Conservation (phyloP, 768 basidiomycete species). For the Pseudohyphozyma bogoriensis region DNA sequence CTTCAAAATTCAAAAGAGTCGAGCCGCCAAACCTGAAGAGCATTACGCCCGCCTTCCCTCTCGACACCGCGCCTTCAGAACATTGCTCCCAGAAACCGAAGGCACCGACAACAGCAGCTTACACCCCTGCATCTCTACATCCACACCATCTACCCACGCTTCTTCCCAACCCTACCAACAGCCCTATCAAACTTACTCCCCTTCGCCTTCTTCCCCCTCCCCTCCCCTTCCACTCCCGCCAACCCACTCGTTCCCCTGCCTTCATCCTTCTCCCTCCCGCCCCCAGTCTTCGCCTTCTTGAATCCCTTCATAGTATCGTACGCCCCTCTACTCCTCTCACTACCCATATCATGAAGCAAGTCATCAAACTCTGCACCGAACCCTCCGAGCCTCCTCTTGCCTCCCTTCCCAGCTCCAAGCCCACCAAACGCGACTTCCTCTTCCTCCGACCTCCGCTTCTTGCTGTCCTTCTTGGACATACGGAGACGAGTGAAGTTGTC, state of each 20-base stretch:
- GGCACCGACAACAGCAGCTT: too few species aligned
- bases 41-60: too few species aligned
- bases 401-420: conserved; percentile 36
- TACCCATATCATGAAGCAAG: conserved; percentile 44
- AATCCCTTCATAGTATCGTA: conserved; percentile 67
- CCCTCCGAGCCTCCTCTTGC: conserved; percentile 41
- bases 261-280: conserved; percentile 12
- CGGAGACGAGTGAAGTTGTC: conserved; percentile 84
- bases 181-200: conserved; percentile 34
- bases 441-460: conserved; percentile 64
- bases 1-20: too few species aligned
- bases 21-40: too few species aligned
- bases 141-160: background rate
- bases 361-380: conserved; percentile 79
- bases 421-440: conserved; percentile 79
- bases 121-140: too few species aligned
- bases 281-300: conserved; percentile 14
- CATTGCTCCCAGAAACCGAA: too few species aligned
- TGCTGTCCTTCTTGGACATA: conserved; percentile 78
- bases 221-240: conserved; percentile 8
- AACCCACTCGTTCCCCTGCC: conserved; percentile 18
- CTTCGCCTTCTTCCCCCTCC: conserved; percentile 20
- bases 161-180: conserved; percentile 20
- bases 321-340: conserved; percentile 51
- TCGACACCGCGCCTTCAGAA: too few species aligned